Evolutionary conservation across 176 grass and related monocot genomes (phyloP), one percentile per base, ranked within the genome.

Genomic region (Rhynchospora tenuis): DNA sequence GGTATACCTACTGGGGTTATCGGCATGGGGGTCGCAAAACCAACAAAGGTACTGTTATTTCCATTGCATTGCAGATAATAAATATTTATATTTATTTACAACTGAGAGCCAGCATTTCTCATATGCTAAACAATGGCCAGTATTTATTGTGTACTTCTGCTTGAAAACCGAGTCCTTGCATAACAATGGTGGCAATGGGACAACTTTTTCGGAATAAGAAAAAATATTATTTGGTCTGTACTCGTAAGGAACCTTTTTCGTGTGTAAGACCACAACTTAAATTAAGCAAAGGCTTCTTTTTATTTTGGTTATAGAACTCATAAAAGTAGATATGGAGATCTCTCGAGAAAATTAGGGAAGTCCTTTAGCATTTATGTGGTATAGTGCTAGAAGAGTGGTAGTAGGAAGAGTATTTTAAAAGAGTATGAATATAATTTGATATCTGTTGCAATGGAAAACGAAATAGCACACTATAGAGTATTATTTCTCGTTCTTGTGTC

Each of bases 1-100:
- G 82, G 11, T 94, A 91, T 75, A 94, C 90, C 68, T 94, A 94
- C 77, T 97, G 92, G 92, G 95, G 92, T 82, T 93, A 98, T 48
- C 72, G 88, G 29, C 88, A 89, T 22, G 84, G 43, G 7, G 88
- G 22, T 5, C 88, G 88, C 31, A 89, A 89, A 78, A 73, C 79
- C 84, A 89, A 89, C 65, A 86, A 80, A 86, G 88, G 88, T 89
- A 89, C 48, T 59, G 20, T 19, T 15, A 10, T 76, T 26, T 60
- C 4, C 7, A 27, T 50, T 55, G 45, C 76, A 15, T 60, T 68
- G 9, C 42, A 22, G 31, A 16, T 54, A 17, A 47, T 47, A 47
- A 29, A 31, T 7, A 29, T 77, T 17, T 77, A 29, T 56, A 48
- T 10, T 56, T 19, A 9, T 56, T 55, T 33, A 10, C 24, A 76